phyloP scores from a whole-genome alignment of 192 early-diverging fungal species.

The Linnemannia hyalina region DNA sequence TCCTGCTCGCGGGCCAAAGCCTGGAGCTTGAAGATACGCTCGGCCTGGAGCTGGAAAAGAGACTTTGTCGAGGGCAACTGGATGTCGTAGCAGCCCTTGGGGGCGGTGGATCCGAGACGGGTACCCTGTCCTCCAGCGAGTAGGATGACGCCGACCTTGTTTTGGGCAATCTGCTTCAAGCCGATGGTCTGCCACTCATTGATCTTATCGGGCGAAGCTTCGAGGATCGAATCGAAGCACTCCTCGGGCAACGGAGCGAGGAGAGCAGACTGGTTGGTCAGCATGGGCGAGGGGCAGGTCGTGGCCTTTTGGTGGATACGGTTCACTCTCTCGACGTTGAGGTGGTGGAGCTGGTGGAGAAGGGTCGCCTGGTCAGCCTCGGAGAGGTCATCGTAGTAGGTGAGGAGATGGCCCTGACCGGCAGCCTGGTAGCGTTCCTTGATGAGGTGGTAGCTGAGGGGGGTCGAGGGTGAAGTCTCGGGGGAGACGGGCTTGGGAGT shows the following conservation, averaged over 20 bases:
- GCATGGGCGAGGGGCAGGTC: constrained; percentile 59
- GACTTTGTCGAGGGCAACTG: constrained; percentile 87
- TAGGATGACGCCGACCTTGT: constrained; percentile 95
- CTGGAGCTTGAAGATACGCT: constrained; percentile 92
- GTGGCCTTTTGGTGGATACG: constrained; percentile 86
- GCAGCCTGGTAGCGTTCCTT: constrained; percentile 75
- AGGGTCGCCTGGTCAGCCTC: constrained; percentile 69
- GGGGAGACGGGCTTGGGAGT: constrained; percentile 43
- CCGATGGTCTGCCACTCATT: constrained; percentile 81
- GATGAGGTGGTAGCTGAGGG: constrained; percentile 56
- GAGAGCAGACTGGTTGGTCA: constrained; percentile 38
- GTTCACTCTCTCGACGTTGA: constrained; percentile 89
- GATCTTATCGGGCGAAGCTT: constrained; percentile 63
- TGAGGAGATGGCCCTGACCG: constrained; percentile 91
- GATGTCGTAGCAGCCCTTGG: constrained; percentile 98
- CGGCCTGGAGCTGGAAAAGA: constrained; percentile 95
- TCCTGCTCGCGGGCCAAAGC: constrained; percentile 61
- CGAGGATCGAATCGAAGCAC: constrained; percentile 75
- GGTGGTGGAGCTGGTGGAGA: constrained; percentile 72
- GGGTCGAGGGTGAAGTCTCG: constrained; percentile 28
- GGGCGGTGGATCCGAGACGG: constrained; percentile 82
- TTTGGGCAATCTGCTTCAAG: constrained; percentile 81
- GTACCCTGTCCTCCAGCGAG: constrained; percentile 94
- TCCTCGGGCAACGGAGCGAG: constrained; percentile 84
- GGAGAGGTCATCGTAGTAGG: constrained; percentile 79